Conservation (phyloP, 2,329 filamentous ascomycete genomes). For the Aureobasidium subglaciale region DNA sequence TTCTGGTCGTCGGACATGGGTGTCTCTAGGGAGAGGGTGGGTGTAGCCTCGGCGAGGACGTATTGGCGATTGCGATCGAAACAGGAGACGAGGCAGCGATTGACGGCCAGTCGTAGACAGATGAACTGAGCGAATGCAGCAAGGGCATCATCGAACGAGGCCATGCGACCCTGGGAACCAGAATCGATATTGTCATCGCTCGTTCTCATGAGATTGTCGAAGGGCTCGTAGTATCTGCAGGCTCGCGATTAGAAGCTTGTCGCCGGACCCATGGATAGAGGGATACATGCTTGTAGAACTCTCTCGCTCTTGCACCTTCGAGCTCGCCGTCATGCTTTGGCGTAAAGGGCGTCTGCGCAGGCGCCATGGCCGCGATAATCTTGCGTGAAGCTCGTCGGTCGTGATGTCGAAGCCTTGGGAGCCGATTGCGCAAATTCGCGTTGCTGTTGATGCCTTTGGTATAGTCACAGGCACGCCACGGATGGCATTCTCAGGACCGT, state of each 20-base stretch:
- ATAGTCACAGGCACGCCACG: background rate
- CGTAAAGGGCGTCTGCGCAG: background rate
- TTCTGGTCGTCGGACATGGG: constrained; percentile 27
- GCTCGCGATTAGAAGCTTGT: background rate
- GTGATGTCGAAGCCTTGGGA: background rate
- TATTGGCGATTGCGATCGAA: constrained; percentile 45
- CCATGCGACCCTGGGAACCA: background rate
- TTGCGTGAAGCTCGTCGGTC: background rate
- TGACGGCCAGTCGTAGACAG: constrained; percentile 29
- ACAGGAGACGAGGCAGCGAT: constrained; percentile 36
- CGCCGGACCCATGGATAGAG: background rate
- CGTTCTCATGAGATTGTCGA: background rate
- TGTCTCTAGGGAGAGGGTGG: constrained; percentile 33
- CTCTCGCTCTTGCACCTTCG: constrained; percentile 11
- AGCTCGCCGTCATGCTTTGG: background rate
- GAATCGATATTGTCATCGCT: background rate
- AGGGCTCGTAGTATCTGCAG: constrained; percentile 12
- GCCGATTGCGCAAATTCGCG: background rate
- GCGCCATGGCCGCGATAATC: background rate
- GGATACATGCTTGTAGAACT: constrained; percentile 12
- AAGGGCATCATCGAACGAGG: constrained; percentile 34
- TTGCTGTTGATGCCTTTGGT: background rate
- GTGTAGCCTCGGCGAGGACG: constrained; percentile 45
- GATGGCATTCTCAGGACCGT: background rate
- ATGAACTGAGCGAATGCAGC: constrained; percentile 31